These are phyloP conservation scores for Amanita thiersii DNA, from an alignment of 768 basidiomycete species.

Conservation along the genomic window DNA sequence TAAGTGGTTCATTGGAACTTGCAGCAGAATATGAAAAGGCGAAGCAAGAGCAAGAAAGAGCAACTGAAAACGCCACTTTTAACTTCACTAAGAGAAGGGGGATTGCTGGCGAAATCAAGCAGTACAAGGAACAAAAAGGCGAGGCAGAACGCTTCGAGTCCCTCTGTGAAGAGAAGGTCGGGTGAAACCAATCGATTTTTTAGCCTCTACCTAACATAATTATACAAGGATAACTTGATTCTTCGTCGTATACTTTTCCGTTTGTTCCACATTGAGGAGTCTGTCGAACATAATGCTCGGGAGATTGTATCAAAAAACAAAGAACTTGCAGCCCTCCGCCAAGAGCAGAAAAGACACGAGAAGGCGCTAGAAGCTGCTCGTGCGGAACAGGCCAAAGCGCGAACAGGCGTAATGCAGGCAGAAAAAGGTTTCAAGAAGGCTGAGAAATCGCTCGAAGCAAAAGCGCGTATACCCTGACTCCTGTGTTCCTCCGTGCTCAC, in stretches of 20 bases:
- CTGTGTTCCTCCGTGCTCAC: not conserved
- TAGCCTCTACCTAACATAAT: not conserved
- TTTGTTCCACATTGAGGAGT: constrained; percentile 82
- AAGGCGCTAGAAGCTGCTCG: constrained; percentile 65
- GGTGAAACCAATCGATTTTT: constrained; percentile 16
- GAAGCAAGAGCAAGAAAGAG: constrained; percentile 78
- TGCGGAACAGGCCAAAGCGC: constrained; percentile 71
- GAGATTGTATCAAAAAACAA: constrained; percentile 70
- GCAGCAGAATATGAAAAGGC: constrained; percentile 84
- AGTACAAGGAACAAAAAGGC: constrained; percentile 94
- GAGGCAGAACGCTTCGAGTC: constrained; percentile 86
- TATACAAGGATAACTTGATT: constrained; percentile 66
- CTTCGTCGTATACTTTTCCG: constrained; percentile 80
- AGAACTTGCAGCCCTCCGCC: constrained; percentile 56
- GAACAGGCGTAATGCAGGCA: constrained; percentile 68
- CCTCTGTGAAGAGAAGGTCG: constrained; percentile 67
- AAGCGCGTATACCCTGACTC: constrained; percentile 35
- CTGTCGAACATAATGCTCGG: constrained; percentile 63
- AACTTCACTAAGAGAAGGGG: constrained; percentile 93
- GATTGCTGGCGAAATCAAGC: constrained; percentile 91
- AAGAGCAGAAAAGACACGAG: constrained; percentile 66
- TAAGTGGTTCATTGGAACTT: constrained; percentile 89
- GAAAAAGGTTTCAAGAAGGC: constrained; percentile 87
- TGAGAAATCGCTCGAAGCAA: constrained; percentile 81
- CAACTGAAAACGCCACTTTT: constrained; percentile 90